Percentiles rank a stretch among this genome's conserved stretches.
These are phyloP conservation scores for Penicillium sp. DNA, from an alignment of 2,329 filamentous ascomycete genomes.

Conservation along the genomic window DNA sequence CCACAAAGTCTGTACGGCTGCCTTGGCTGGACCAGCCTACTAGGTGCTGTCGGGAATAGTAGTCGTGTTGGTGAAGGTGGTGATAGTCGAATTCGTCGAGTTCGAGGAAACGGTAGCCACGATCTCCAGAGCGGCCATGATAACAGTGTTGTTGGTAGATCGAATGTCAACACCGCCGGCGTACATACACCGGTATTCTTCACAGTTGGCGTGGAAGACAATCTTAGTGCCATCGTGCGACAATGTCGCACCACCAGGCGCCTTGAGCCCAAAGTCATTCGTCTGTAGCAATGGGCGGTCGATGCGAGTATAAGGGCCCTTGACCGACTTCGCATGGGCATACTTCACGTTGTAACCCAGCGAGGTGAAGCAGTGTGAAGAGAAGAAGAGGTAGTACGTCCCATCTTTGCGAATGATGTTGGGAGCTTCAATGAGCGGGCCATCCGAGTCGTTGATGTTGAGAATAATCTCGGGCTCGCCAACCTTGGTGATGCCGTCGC, in stretches of 20 bases:
- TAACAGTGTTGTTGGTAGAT: slow-evolving; percentile 15
- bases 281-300: slow-evolving; percentile 36
- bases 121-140: slow-evolving; percentile 13
- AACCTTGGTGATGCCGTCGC: slow-evolving; percentile 54
- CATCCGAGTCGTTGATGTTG: slow-evolving; percentile 62
- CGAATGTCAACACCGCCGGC: slow-evolving; percentile 28
- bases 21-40: not conserved
- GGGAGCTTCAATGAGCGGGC: slow-evolving; percentile 64
- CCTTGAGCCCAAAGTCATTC: slow-evolving; percentile 28
- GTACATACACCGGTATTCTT: slow-evolving; percentile 30
- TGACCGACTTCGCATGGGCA: slow-evolving; percentile 49
- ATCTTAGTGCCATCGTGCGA: slow-evolving; percentile 30
- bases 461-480: slow-evolving; percentile 58
- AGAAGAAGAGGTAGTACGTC: slow-evolving; percentile 63
- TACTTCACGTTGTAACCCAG: slow-evolving; percentile 61
- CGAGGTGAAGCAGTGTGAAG: slow-evolving; percentile 59
- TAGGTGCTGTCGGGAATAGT: not conserved
- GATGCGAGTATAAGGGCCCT: slow-evolving; percentile 40
- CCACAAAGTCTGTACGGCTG: not conserved
- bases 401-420: slow-evolving; percentile 45
- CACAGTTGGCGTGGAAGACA: slow-evolving; percentile 35
- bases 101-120: slow-evolving; percentile 5
- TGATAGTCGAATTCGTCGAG: not conserved
- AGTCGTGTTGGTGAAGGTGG: not conserved
- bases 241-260: slow-evolving; percentile 32